phyloP scores from a whole-genome alignment of 768 basidiomycete species.

The Rhodosporidiobolus sp. region DNA sequence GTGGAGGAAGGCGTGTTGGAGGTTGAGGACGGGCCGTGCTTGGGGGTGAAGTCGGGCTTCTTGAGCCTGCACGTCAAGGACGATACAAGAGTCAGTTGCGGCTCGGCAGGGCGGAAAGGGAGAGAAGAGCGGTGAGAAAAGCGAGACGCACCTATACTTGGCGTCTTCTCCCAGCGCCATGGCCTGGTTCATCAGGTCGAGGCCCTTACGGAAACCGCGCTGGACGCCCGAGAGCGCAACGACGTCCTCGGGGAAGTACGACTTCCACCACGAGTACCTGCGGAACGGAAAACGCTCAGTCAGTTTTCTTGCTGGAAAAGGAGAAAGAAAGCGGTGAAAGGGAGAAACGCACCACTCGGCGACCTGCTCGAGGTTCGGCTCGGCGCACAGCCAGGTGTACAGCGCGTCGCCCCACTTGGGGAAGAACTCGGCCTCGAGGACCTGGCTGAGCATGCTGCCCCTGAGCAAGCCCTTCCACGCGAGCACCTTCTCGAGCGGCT shows the following conservation, averaged over 20 bases:
- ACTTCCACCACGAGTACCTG: slow-evolving; percentile 72
- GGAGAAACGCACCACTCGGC: slow-evolving; percentile 78
- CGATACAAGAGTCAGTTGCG: background rate
- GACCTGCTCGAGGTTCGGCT: slow-evolving; percentile 83
- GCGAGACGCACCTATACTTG: slow-evolving; percentile 45
- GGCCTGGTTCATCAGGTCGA: slow-evolving; percentile 92
- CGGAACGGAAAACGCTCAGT: background rate
- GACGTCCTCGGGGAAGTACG: slow-evolving; percentile 68
- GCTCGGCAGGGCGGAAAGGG: no score
- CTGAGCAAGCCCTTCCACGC: slow-evolving; percentile 73
- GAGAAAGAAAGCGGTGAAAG: background rate
- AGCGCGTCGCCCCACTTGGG: slow-evolving; percentile 93
- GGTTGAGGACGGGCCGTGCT: slow-evolving; percentile 34
- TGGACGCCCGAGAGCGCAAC: slow-evolving; percentile 63
- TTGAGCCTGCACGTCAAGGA: slow-evolving; percentile 30
- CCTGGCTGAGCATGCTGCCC: slow-evolving; percentile 70
- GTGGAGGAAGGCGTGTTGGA: slow-evolving; percentile 43
- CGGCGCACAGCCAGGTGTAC: slow-evolving; percentile 88
- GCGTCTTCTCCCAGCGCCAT: slow-evolving; percentile 80
- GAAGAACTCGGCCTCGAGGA: slow-evolving; percentile 90
- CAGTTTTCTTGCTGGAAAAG: background rate
- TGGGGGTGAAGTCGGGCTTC: slow-evolving; percentile 28
- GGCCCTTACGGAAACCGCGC: slow-evolving; percentile 77
- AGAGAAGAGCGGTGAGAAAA: background rate
- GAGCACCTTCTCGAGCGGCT: slow-evolving; percentile 70